phyloP scores from a whole-genome alignment of 805 yeast genomes.

The Teunomyces barrocoloradensis region DNA sequence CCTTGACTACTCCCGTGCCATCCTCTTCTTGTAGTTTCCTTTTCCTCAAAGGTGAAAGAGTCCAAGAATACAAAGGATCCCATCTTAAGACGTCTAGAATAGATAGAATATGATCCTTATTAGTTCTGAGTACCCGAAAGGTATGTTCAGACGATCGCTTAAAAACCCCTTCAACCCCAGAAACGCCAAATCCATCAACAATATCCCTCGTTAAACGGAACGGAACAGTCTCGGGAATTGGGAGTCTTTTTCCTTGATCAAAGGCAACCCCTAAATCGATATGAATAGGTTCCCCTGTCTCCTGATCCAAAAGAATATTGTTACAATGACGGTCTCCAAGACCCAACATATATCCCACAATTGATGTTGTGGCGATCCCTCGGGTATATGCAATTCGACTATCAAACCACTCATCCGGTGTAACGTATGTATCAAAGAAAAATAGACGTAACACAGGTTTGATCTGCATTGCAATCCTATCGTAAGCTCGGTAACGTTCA shows the following conservation, averaged over 20 bases:
- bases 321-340: conserved; percentile 95
- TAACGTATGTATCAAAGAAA: conserved; percentile 63
- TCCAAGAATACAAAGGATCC: conserved; percentile 95
- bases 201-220: conserved; percentile 87
- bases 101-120: conserved; percentile 69
- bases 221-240: conserved; percentile 92
- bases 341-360: conserved; percentile 85
- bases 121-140: conserved; percentile 60
- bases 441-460: conserved; percentile 69
- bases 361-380: conserved; percentile 81
- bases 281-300: conserved; percentile 91
- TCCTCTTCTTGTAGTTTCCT: conserved; percentile 50
- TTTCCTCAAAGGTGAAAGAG: conserved; percentile 69
- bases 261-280: conserved; percentile 96
- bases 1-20: conserved; percentile 13
- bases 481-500: conserved; percentile 46
- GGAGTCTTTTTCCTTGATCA: conserved; percentile 83
- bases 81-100: conserved; percentile 82
- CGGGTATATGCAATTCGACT: conserved; percentile 64
- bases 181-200: conserved; percentile 88
- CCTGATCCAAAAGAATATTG: conserved; percentile 76
- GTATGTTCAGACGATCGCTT: conserved; percentile 71
- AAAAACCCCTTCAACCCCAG: conserved; percentile 81
- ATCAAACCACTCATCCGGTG: conserved; percentile 72
- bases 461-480: conserved; percentile 47